Base-by-base conservation (phyloP, 1,284 basidiomycete genomes). In the Hypsizygus ulmarius region DNA sequence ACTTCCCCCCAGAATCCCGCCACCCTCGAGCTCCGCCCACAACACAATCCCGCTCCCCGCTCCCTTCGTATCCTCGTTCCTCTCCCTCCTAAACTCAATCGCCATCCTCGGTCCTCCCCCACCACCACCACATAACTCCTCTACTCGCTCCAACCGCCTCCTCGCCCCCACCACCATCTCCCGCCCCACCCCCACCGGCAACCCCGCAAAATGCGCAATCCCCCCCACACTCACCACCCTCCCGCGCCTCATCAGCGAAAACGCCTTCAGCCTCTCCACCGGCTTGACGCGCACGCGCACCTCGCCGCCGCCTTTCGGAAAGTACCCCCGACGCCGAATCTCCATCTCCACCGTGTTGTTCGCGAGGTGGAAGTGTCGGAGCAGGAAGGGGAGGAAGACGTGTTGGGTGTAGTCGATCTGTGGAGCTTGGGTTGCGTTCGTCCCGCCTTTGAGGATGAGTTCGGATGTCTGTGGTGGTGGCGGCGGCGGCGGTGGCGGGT, bases 391-490 rank as follows among this genome's bases (percentile, higher is more conserved):
- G 4, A 89, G 61, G 58, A 89, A 72, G 43, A 88, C 66, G 51
- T 77, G 67, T 38, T 77, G 67, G 0, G 74, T 76, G 62, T 87
- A 87, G 65, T 89, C 87, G 21, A 85, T 75, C 53, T 86, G 87
- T 0, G 87, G 87, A 2, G 86, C 84, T 35, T 74, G 62, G 1
- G 68, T 63, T 12, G 83, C 84, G 53, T 89, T 88, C 2, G 86
- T 89, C 2, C 87, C 86, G 11, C 87, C 87, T 1, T 70, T 67
- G 2, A 89, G 73, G 10, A 66, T 68, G 19, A 89, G 68, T 3
- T 66, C 69, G 7, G 79, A 76, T 5, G 37, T 25, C 21, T 25
- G 21, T 25, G 7, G 4, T 7, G 21, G 21, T 25, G 21, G n/a
- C n/a, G n/a, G n/a, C 21, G 21, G 21, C 4, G 21, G 21, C 21